Percentiles rank a stretch among this genome's conserved stretches.
These are phyloP conservation scores for Kodamaea kaohsiungensis DNA, from an alignment of 805 yeast species.

Conservation along the genomic window DNA sequence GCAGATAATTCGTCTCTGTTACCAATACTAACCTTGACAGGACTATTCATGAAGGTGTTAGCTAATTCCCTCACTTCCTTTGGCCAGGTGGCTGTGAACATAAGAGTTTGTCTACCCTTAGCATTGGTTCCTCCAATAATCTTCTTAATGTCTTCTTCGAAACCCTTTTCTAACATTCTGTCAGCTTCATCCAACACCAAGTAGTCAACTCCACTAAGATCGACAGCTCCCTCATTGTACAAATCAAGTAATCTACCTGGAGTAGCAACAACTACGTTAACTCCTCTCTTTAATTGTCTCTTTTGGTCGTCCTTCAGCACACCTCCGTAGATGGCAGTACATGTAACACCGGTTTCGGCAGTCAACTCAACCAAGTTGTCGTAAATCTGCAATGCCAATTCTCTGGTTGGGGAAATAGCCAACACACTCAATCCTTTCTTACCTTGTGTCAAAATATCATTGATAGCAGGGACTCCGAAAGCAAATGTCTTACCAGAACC, in stretches of 20 bases:
- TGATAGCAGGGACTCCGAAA: conserved; percentile 95
- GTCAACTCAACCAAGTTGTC: conserved; percentile 77
- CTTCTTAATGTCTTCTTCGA: conserved; percentile 90
- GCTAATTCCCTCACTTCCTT: conserved; percentile 95
- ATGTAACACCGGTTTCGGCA: conserved; percentile 58
- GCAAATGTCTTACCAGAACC: conserved; percentile 98
- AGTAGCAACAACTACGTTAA: conserved; percentile 89
- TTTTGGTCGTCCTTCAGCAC: conserved; percentile 94
- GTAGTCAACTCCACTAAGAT: conserved; percentile 66
- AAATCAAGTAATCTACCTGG: conserved; percentile 97
- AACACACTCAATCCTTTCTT: conserved; percentile 67
- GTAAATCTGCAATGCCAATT: conserved; percentile 89
- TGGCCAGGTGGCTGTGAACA: conserved; percentile 99
- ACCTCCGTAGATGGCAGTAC: conserved; percentile 95
- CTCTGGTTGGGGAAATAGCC: conserved; percentile 95
- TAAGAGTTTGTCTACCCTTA: conserved; percentile 77
- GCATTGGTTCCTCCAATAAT: conserved; percentile 64
- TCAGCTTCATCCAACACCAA: conserved; percentile 97
- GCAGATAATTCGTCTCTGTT: conserved; percentile 93
- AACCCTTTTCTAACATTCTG: conserved; percentile 97
- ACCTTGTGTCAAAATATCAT: conserved; percentile 54
- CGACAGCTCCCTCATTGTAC: conserved; percentile 82
- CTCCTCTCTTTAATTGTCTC: conserved; percentile 52
- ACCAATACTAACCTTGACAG: conserved; percentile 92
- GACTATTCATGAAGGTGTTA: conserved; percentile 72